Evolutionary conservation across 371 early-diverging fungal genomes (phyloP).

Genomic region (Actinomucor elegans): DNA sequence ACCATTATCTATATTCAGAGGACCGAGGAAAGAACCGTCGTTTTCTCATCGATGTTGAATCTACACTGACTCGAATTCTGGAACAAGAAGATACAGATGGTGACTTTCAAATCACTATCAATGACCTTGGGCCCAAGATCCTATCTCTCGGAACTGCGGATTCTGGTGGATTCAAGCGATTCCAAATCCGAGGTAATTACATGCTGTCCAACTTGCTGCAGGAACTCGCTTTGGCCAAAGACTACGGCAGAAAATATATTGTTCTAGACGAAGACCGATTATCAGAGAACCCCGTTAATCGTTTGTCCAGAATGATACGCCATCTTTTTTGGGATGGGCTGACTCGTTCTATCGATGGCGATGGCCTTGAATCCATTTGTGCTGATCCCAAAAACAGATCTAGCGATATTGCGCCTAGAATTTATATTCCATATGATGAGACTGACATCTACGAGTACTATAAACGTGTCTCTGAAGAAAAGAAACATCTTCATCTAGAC

Average conservation of each 20-base stretch:
- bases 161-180: constrained; percentile 77
- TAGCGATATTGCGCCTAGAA: constrained; percentile 66
- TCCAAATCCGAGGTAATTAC: constrained; percentile 89
- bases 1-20: constrained; percentile 38
- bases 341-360: constrained; percentile 87
- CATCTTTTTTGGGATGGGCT: constrained; percentile 90
- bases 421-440: constrained; percentile 87
- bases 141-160: constrained; percentile 83
- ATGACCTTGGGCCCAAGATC: constrained; percentile 86
- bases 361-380: constrained; percentile 83
- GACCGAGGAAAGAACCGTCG: constrained; percentile 66
- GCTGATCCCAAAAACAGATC: constrained; percentile 86
- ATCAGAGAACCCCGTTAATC: constrained; percentile 88
- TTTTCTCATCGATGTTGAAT: constrained; percentile 80
- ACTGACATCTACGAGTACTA: constrained; percentile 77
- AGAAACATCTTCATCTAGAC: constrained; percentile 69
- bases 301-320: constrained; percentile 84
- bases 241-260: constrained; percentile 76
- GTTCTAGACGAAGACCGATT: constrained; percentile 81
- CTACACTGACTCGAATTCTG: constrained; percentile 70
- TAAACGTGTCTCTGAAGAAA: constrained; percentile 53
- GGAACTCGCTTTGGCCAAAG: constrained; percentile 90
- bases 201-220: constrained; percentile 89
- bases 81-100: constrained; percentile 93
- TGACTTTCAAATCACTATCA: constrained; percentile 88